phyloP scores from a whole-genome alignment of 2,329 filamentous ascomycete species.

The Hymenoscyphus salicellus region DNA sequence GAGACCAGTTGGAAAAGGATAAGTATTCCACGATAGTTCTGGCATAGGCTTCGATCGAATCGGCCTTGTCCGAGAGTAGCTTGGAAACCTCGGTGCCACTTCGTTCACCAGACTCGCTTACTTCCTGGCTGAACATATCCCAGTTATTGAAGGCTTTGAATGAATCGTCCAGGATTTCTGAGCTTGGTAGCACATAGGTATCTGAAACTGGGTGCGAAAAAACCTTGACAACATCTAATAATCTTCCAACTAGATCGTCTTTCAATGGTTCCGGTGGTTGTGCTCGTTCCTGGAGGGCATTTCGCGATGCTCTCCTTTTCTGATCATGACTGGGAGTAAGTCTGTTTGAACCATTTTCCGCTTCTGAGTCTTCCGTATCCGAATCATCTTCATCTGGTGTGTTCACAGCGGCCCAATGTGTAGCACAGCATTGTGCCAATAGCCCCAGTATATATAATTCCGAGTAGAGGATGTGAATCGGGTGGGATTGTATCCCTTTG shows the following conservation, averaged over 20 bases:
- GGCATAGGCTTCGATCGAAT: conserved; percentile 53
- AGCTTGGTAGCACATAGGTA: conserved; percentile 53
- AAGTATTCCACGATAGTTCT: conserved; percentile 60
- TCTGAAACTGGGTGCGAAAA: conserved; percentile 60
- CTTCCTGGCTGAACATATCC: conserved; percentile 36
- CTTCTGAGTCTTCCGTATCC: conserved; percentile 27
- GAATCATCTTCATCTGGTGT: conserved; percentile 25
- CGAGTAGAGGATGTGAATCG: conserved; percentile 59
- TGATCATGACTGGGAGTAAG: conserved; percentile 14
- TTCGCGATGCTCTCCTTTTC: conserved; percentile 29
- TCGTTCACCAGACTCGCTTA: conserved; percentile 26
- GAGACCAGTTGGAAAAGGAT: conserved; percentile 61
- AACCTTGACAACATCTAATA: conserved; percentile 54
- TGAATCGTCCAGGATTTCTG: conserved; percentile 55
- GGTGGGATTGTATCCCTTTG: conserved; percentile 50
- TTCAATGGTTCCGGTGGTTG: conserved; percentile 40
- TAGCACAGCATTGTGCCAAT: conserved; percentile 62
- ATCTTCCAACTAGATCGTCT: conserved; percentile 50
- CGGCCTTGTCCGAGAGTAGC: conserved; percentile 32
- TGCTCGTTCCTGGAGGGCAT: conserved; percentile 24
- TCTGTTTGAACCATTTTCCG: conserved; percentile 18
- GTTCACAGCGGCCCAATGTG: conserved; percentile 54
- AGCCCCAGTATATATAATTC: conserved; percentile 63
- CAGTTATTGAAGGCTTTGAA: conserved; percentile 18
- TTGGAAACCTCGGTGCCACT: conserved; percentile 31